Conservation (phyloP, 768 basidiomycete species). For the Suillus subaureus region DNA sequence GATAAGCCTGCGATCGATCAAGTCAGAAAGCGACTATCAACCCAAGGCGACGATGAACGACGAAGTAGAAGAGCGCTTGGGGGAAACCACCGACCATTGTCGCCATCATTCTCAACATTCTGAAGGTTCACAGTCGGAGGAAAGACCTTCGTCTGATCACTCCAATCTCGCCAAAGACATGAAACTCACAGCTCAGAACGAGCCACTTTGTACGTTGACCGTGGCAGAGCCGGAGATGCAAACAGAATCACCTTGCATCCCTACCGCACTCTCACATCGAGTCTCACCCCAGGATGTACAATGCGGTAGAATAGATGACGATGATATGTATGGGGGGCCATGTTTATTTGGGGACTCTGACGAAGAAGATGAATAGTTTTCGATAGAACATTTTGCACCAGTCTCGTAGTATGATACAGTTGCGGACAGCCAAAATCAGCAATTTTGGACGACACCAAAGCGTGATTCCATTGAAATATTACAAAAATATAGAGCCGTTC, state of each 20-base stretch:
- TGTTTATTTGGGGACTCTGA: constrained; percentile 35
- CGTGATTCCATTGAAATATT: too few relatives aligned
- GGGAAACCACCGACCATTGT: not conserved
- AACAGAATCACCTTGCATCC: not conserved
- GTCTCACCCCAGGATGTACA: not conserved
- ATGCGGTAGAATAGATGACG: constrained; percentile 3
- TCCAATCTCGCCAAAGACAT: not conserved
- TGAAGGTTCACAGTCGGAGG: not conserved
- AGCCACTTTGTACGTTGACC: not conserved
- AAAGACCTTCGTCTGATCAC: not conserved
- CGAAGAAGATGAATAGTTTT: constrained; percentile 28
- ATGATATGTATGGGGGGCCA: constrained; percentile 24
- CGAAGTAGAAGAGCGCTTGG: not conserved
- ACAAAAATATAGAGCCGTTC: too few relatives aligned
- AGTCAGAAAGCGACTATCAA: not conserved
- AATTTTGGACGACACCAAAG: too few relatives aligned
- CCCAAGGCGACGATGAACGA: not conserved
- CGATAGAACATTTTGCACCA: not conserved
- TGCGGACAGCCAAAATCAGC: too few relatives aligned
- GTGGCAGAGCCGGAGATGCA: not conserved
- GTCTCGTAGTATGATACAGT: too few relatives aligned
- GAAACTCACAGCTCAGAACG: not conserved
- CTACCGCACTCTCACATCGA: not conserved
- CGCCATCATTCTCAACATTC: not conserved
- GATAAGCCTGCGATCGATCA: too few relatives aligned